phyloP scores from a whole-genome alignment of 176 grass and related monocot genomes.

The Cenchrus purpureus region DNA sequence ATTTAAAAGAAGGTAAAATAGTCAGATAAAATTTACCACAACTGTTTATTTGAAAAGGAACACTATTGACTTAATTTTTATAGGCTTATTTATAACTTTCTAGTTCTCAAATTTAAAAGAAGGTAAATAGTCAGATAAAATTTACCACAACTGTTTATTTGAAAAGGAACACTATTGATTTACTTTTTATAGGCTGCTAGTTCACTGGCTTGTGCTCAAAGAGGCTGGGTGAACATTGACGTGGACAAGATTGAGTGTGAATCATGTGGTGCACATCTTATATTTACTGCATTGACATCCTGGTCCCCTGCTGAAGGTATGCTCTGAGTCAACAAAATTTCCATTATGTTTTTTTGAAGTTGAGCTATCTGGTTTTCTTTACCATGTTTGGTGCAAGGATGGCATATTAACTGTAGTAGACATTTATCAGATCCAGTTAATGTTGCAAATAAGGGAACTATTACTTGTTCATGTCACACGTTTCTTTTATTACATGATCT shows the following conservation, averaged over 20 bases:
- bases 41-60: constrained; percentile 20
- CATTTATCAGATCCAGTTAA: background rate
- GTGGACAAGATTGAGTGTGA: constrained; percentile 88
- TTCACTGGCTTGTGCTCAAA: constrained; percentile 78
- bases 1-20: constrained; percentile 25
- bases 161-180: constrained; percentile 34
- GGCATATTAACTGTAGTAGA: background rate
- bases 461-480: background rate
- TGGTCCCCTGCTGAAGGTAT: constrained; percentile 94
- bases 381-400: background rate
- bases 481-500: background rate
- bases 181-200: constrained; percentile 71
- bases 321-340: constrained; percentile 5
- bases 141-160: background rate
- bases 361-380: constrained; percentile 3
- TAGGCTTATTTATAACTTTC: constrained; percentile 45
- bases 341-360: constrained; percentile 11
- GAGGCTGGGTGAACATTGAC: constrained; percentile 91
- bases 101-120: constrained; percentile 24
- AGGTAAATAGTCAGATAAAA: background rate
- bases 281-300: constrained; percentile 63
- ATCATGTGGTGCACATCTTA: constrained; percentile 83
- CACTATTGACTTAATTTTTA: constrained; percentile 43
- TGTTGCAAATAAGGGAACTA: background rate
- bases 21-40: background rate